Conservation (phyloP, 2,329 filamentous ascomycete genomes). For the Cryphonectria nitschkei region DNA sequence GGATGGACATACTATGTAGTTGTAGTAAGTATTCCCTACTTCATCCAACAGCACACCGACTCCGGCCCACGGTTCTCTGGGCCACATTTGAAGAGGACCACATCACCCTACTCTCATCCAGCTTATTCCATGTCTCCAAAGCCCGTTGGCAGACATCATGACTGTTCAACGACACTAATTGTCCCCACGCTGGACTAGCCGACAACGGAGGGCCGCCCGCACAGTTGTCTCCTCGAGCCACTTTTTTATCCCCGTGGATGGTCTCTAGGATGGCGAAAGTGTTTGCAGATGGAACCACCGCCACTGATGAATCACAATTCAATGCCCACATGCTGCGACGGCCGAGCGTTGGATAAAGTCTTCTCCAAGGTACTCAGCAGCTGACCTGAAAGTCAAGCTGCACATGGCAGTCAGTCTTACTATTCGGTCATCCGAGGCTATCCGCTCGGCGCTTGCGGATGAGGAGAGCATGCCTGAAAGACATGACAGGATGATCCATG, state of each 20-base stretch:
- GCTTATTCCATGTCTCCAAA: neutral
- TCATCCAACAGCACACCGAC: neutral
- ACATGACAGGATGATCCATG: neutral
- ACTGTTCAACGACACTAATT: neutral
- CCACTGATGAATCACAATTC: neutral
- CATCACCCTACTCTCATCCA: neutral
- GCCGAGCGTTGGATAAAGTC: neutral
- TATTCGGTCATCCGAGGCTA: slow-evolving; percentile 12
- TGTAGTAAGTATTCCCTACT: neutral
- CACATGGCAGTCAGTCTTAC: neutral
- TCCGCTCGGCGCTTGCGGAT: slow-evolving; percentile 6
- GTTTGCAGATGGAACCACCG: slow-evolving; percentile 1
- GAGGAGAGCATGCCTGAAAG: neutral
- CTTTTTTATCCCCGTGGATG: neutral
- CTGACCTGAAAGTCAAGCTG: neutral
- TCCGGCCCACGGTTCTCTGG: neutral
- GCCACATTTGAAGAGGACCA: neutral
- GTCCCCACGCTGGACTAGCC: slow-evolving; percentile 13
- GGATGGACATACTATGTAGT: neutral
- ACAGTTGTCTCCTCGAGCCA: slow-evolving; percentile 21
- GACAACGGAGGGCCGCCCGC: slow-evolving; percentile 26
- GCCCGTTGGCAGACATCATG: neutral
- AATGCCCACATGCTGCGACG: neutral
- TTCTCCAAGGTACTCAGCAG: neutral
- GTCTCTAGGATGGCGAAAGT: slow-evolving; percentile 6